Evolutionary conservation across 2,329 filamentous ascomycete species (phyloP).

Genomic region (Epichloe uncinata): DNA sequence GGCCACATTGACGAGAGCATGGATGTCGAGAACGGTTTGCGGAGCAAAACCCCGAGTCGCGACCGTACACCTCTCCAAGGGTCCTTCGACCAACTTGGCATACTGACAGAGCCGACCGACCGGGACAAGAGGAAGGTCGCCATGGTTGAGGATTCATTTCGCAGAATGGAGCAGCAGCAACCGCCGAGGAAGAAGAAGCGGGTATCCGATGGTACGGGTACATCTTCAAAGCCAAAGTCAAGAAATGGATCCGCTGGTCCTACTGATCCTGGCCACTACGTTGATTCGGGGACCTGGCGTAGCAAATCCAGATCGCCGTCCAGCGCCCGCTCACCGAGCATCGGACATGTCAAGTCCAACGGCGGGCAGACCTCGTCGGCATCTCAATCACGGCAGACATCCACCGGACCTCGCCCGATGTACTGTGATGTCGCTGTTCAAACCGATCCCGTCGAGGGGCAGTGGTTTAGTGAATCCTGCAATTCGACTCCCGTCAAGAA

Average conservation of each 20-base stretch:
- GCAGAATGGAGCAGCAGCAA: constrained; percentile 46
- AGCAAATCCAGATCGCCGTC: constrained; percentile 41
- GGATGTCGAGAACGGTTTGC: constrained; percentile 38
- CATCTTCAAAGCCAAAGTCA: constrained; percentile 25
- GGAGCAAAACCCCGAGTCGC: constrained; percentile 53
- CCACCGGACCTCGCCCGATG: constrained; percentile 24
- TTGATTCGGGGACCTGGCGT: constrained; percentile 39
- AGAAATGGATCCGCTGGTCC: constrained; percentile 24
- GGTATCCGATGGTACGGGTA: constrained; percentile 37
- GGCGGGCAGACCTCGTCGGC: constrained; percentile 16
- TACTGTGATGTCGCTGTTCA: constrained; percentile 41
- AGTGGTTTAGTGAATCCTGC: constrained; percentile 33
- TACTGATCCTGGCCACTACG: constrained; percentile 27
- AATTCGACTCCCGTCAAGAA: constrained; percentile 28
- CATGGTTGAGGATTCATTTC: constrained; percentile 51
- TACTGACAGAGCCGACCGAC: constrained; percentile 50
- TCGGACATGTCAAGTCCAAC: constrained; percentile 14
- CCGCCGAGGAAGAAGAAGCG: constrained; percentile 50
- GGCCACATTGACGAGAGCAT: constrained; percentile 40
- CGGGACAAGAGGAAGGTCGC: constrained; percentile 55
- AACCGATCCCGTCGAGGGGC: constrained; percentile 39
- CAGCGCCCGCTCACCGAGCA: constrained; percentile 26
- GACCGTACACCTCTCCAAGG: constrained; percentile 52
- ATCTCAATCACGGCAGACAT: constrained; percentile 23
- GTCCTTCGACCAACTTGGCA: constrained; percentile 44